These are phyloP conservation scores for Cladochytrium replicatum DNA, from an alignment of 192 early-diverging fungal species.

Conservation along the genomic window DNA sequence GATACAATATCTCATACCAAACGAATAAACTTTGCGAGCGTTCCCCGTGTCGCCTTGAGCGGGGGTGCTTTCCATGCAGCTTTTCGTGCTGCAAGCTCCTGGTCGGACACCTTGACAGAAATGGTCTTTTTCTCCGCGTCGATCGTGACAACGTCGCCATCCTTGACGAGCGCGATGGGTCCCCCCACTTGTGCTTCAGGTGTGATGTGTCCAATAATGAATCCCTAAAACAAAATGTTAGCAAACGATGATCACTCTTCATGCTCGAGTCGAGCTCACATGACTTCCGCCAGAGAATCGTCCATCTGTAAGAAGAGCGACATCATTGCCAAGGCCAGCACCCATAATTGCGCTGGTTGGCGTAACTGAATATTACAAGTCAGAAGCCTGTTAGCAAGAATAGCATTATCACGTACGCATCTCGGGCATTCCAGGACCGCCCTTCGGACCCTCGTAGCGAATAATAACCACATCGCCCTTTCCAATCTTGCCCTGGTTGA, in stretches of 20 bases:
- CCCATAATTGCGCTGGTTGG: conserved; percentile 98
- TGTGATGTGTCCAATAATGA: conserved; percentile 98
- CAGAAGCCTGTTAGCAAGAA: too few species aligned
- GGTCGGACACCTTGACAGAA: conserved; percentile 65
- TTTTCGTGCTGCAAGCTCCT: conserved; percentile 63
- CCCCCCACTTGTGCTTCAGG: conserved; percentile 97
- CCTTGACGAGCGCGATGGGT: conserved; percentile 80
- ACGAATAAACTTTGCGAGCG: conserved; percentile 93
- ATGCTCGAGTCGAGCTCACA: conserved; percentile 34
- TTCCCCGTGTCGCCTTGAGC: conserved; percentile 77
- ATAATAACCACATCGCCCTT: conserved; percentile 93
- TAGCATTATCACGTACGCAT: conserved; percentile 88
- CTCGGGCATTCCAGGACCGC: conserved; percentile 98
- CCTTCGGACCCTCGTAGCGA: conserved; percentile 96
- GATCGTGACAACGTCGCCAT: conserved; percentile 85
- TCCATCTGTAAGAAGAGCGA: conserved; percentile 95
- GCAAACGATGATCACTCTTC: conserved; percentile 2
- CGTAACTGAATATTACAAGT: too few species aligned
- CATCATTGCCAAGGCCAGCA: conserved; percentile 93
- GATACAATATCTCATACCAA: too few species aligned
- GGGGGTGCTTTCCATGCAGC: conserved; percentile 72
- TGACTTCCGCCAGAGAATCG: conserved; percentile 98
- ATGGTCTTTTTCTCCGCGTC: conserved; percentile 75
- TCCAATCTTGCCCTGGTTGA: conserved; percentile 77
- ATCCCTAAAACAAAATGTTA: conserved; percentile 48